Base-by-base conservation (phyloP, 2,329 filamentous ascomycete genomes). In the Zelopaecilomyces penicillatus region DNA sequence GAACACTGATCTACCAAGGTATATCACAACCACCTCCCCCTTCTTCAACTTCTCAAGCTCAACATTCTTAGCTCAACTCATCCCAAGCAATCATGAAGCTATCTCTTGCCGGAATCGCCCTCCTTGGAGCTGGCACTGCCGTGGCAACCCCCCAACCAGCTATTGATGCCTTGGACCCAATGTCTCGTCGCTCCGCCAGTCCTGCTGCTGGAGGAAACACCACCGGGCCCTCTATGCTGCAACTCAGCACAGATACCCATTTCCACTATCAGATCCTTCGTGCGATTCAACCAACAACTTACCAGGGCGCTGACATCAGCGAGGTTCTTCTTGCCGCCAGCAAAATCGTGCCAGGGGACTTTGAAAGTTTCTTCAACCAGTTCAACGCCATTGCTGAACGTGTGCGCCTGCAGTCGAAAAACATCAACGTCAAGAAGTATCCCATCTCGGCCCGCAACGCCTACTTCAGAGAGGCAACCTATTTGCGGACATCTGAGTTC, bases 401-500 rank as follows among this genome's bases (percentile, higher is more conserved):
- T 6, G 48, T 53, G 9, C 48, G 54, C 30, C 32, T 39, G 27
- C 52, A 51, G 9, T 53, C 51, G 3, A 11, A 42, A 38, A 30
- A 34, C 19, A 46, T 55, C 10, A 44, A 49, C 19, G 28, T 33
- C 6, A 37, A 30, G 9, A 51, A 48, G n/a, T 46, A 52, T 34
- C 52, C 52, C n/a, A 45, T 59, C 2, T 59, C 54, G 1, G 57
- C 54, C 2, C 48, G 58, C 2, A 48, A 48, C 0, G 51, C 57
- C 19, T 56, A 50, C 33, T 71, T 72, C 54, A 61, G 59, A 7
- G 63, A 67, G 0, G 56, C 69, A 2, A 61, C 57, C 2, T 73
- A 73, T 54, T 71, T 63, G 49, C 63, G 69, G 12, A 37, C 49
- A 2, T 63, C 70, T 7, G 64, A 66, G 42, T 71, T 70, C 54